phyloP scores from a whole-genome alignment of 148 eudicot species.

The Rhododendron griersonianum region DNA sequence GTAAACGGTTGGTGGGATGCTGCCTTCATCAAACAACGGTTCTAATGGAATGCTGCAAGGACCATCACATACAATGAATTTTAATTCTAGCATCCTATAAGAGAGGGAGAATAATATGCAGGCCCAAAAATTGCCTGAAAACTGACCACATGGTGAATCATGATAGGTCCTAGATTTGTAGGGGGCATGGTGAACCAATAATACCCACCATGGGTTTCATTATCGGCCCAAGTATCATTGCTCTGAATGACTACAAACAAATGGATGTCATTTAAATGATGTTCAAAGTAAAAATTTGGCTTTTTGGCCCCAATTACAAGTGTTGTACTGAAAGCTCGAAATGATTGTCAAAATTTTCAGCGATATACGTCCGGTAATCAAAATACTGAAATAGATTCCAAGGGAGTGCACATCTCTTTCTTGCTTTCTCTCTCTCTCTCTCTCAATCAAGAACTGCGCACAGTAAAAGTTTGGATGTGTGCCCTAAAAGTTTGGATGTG shows the following conservation, averaged over 20 bases:
- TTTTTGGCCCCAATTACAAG: not conserved
- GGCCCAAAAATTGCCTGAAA: not conserved
- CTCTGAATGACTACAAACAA: not conserved
- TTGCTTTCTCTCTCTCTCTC: not conserved
- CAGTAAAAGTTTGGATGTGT: not conserved
- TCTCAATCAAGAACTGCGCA: not conserved
- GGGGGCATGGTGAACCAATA: not conserved
- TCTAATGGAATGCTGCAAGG: slow-evolving; percentile 40
- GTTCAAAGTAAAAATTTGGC: not conserved
- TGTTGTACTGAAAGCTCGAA: not conserved
- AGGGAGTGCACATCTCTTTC: not conserved
- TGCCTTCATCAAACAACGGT: slow-evolving; percentile 35
- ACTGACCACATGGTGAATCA: not conserved
- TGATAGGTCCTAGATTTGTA: not conserved
- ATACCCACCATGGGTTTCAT: not conserved
- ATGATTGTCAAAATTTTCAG: not conserved
- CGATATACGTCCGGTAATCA: not conserved
- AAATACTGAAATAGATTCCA: not conserved
- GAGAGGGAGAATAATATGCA: not conserved
- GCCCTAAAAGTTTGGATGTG: not conserved
- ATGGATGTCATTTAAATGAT: not conserved
- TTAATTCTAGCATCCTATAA: not conserved
- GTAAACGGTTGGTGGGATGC: slow-evolving; percentile 30
- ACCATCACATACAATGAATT: not conserved
- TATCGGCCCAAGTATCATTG: not conserved